phyloP scores from a whole-genome alignment of 139 green algal species.

The Coelastrella sp. region DNA sequence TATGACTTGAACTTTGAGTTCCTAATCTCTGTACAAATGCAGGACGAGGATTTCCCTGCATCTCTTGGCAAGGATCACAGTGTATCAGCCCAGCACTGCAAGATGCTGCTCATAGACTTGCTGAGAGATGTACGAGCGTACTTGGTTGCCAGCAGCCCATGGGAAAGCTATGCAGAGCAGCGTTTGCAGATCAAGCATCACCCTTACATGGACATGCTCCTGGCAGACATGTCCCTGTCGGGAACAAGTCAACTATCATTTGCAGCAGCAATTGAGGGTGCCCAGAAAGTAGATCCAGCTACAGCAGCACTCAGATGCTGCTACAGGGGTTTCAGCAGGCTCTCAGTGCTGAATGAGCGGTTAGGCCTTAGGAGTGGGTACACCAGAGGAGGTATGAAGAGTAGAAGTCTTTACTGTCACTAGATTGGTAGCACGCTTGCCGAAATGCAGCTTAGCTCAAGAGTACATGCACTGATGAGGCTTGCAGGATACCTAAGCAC shows the following conservation, averaged over 20 bases:
- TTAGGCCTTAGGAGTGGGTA: conserved; percentile 56
- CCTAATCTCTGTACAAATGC: too few species aligned
- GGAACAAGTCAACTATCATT: background rate
- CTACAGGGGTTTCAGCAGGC: conserved; percentile 52
- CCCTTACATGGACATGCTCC: conserved; percentile 4
- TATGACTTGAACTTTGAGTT: too few species aligned
- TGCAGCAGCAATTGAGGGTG: background rate
- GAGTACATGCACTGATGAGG: too few species aligned
- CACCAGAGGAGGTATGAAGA: conserved; percentile 54
- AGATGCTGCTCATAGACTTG: conserved; percentile 43
- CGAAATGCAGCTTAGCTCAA: too few species aligned
- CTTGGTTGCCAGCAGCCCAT: background rate
- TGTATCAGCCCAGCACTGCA: background rate
- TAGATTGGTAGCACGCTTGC: too few species aligned
- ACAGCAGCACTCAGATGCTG: conserved; percentile 43
- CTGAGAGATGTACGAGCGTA: conserved; percentile 31
- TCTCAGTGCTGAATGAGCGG: conserved; percentile 64
- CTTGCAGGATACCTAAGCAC: too few species aligned
- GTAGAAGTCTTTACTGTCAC: background rate
- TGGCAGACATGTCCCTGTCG: conserved; percentile 7
- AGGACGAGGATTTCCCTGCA: conserved; percentile 49
- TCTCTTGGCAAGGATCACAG: conserved; percentile 48
- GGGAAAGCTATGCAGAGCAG: background rate
- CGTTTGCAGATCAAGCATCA: conserved; percentile 12
- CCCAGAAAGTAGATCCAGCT: conserved; percentile 26